Percentiles rank a stretch among this genome's conserved stretches.
Evolutionary conservation across 176 grass and related monocot genomes (phyloP).

Genomic region (Oryza officinalis): DNA sequence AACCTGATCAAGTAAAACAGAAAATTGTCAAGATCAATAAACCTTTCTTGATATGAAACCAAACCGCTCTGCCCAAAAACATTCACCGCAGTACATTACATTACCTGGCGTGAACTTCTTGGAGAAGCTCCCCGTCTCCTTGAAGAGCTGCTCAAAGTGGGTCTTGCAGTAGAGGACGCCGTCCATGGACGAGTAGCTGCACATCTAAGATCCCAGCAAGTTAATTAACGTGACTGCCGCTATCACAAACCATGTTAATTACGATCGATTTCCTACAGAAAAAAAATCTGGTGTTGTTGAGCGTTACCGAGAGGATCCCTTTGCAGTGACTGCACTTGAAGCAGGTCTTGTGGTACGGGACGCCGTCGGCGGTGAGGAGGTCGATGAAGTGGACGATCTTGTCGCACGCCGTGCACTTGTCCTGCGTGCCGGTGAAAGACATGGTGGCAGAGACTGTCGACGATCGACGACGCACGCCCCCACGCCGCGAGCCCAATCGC

Average conservation of each 20-base stretch:
- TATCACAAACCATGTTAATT: neutral
- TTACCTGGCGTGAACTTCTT: conserved; percentile 82
- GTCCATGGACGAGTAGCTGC: conserved; percentile 95
- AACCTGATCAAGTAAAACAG: conserved; percentile 44
- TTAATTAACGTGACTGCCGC: neutral
- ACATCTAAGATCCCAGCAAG: conserved; percentile 57
- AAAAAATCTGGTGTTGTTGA: neutral
- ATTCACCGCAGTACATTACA: neutral
- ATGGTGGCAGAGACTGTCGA: conserved; percentile 42
- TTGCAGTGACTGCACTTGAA: conserved; percentile 96
- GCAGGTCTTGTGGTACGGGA: conserved; percentile 85
- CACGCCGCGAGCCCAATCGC: neutral
- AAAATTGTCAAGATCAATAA: neutral
- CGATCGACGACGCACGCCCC: neutral
- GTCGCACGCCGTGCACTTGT: conserved; percentile 93
- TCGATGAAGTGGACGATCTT: conserved; percentile 99
- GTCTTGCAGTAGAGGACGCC: conserved; percentile 97
- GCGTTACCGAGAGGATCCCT: conserved; percentile 80
- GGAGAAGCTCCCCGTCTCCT: conserved; percentile 91
- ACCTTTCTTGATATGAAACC: too few species aligned
- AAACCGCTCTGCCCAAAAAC: too few species aligned
- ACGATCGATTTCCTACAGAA: neutral
- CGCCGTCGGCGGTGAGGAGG: conserved; percentile 80
- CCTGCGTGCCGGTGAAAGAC: conserved; percentile 99
- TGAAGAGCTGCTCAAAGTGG: conserved; percentile 99